phyloP scores from a whole-genome alignment of 805 yeast genomes.

The Ogataea allantospora region DNA sequence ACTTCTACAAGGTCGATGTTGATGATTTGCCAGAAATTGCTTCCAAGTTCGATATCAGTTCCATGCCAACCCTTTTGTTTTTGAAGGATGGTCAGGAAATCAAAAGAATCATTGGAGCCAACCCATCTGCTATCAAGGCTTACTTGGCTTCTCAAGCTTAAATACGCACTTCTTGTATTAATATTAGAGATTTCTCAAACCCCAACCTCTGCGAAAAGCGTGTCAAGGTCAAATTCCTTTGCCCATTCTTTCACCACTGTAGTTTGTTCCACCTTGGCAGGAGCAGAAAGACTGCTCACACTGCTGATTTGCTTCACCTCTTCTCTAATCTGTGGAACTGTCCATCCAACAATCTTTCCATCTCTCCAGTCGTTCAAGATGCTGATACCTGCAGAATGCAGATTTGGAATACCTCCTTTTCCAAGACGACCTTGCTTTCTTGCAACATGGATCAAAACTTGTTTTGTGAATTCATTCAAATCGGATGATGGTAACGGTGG shows the following conservation, averaged over 20 bases:
- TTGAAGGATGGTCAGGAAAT: slow-evolving; percentile 82
- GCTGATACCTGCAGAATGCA: slow-evolving; percentile 77
- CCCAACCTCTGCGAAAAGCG: slow-evolving; percentile 52
- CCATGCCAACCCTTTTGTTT: slow-evolving; percentile 66
- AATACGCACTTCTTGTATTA: slow-evolving; percentile 8
- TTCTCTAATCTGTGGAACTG: slow-evolving; percentile 51
- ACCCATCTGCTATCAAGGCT: slow-evolving; percentile 79
- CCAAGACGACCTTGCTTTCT: slow-evolving; percentile 90
- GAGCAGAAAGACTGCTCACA: slow-evolving; percentile 38
- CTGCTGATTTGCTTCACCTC: slow-evolving; percentile 31
- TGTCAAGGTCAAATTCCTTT: slow-evolving; percentile 89
- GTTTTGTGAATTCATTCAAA: slow-evolving; percentile 76
- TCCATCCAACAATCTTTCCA: slow-evolving; percentile 92
- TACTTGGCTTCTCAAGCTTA: slow-evolving; percentile 38
- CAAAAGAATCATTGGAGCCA: slow-evolving; percentile 84
- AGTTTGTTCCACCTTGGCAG: slow-evolving; percentile 56
- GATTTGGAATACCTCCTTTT: slow-evolving; percentile 88
- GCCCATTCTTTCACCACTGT: slow-evolving; percentile 90
- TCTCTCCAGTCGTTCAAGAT: slow-evolving; percentile 96
- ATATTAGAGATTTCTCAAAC: slow-evolving; percentile 17
- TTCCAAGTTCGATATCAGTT: slow-evolving; percentile 53
- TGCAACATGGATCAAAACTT: slow-evolving; percentile 87
- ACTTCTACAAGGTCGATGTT: slow-evolving; percentile 88
- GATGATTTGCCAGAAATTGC: slow-evolving; percentile 80
- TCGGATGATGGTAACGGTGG: slow-evolving; percentile 77